phyloP scores from a whole-genome alignment of 2,329 filamentous ascomycete genomes.

The Uncinocarpus reesii region DNA sequence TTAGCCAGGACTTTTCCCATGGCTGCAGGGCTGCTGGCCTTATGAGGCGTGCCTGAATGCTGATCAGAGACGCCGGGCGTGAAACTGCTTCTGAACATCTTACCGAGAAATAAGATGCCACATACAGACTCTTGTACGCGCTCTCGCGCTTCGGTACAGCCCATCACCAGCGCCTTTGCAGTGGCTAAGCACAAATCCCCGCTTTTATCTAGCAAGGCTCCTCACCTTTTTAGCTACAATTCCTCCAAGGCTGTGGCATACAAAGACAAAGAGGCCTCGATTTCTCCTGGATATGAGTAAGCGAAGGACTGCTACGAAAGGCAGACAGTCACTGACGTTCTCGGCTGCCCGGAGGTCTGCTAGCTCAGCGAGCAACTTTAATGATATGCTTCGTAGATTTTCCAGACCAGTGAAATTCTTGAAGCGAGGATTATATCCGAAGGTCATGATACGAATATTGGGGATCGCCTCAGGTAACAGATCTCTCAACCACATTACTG shows the following conservation, averaged over 20 bases:
- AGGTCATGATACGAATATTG: conserved; percentile 22
- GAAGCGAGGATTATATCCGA: conserved; percentile 22
- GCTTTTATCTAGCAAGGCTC: conserved; percentile 17
- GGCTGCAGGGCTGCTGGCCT: neutral
- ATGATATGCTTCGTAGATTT: neutral
- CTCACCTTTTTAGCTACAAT: conserved; percentile 29
- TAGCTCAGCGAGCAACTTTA: neutral
- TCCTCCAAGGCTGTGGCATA: conserved; percentile 33
- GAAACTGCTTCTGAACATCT: neutral
- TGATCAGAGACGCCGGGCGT: too few species aligned
- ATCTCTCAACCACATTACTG: conserved; percentile 27
- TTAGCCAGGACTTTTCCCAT: neutral
- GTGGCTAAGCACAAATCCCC: conserved; percentile 20
- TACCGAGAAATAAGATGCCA: conserved; percentile 28
- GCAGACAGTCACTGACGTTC: neutral
- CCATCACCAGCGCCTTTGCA: conserved; percentile 11
- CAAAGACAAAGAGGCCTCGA: conserved; percentile 29
- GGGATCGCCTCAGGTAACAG: conserved; percentile 22
- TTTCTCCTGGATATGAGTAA: neutral
- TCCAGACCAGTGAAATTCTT: conserved; percentile 2
- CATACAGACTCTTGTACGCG: conserved; percentile 20
- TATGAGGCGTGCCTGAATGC: conserved; percentile 26
- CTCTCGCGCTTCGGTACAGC: neutral
- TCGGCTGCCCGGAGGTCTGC: neutral
- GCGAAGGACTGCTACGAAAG: neutral